Evolutionary conservation across 176 grass and related monocot species (phyloP), one percentile per base, ranked within the genome.

Genomic region (Oryza meridionalis): DNA sequence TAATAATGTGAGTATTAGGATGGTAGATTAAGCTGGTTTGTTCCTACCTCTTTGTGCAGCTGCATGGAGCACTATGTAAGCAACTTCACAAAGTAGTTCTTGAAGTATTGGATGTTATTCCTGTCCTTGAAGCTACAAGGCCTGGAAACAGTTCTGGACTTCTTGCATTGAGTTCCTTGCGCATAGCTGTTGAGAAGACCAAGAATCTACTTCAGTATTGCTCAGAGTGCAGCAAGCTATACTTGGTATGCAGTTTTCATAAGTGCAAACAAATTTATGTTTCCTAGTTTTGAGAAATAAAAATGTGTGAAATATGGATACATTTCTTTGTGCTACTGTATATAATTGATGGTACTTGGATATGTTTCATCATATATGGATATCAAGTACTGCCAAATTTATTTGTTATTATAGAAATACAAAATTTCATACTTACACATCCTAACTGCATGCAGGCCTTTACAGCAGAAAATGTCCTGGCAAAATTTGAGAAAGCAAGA

Each of bases 141-240:
- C 89, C 88, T 69, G 67, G 86, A 84, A 91, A 86, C 72, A 89
- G 45, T 35, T 87, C 86, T 15, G 88, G 88, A 27, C 74, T 94
- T 77, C 78, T 91, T 19, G 92, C 88, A 47, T 81, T 97, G 74
- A 93, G 92, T 46, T 88, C 86, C 25, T 75, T 97, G 76, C 79
- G 84, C 46, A 82, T 93, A 73, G 64, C 75, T 79, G 83, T 92
- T 32, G 76, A 91, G 55, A 97, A 93, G 70, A 84, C 92, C 65
- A 97, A 88, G 72, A 71, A 77, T 71, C 73, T 97, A 46, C 92
- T 97, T 80, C 82, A 91, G 53, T 82, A 90, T 82, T 97, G 95
- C 76, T 86, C 88, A 38, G 95, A 97, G 45, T 91, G 82, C 77
- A 97, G 95, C 95, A 94, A 91, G 72, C 88, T 97, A 87, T 97